Conservation (phyloP, 2,329 filamentous ascomycete genomes). For the Alternaria longipes region DNA sequence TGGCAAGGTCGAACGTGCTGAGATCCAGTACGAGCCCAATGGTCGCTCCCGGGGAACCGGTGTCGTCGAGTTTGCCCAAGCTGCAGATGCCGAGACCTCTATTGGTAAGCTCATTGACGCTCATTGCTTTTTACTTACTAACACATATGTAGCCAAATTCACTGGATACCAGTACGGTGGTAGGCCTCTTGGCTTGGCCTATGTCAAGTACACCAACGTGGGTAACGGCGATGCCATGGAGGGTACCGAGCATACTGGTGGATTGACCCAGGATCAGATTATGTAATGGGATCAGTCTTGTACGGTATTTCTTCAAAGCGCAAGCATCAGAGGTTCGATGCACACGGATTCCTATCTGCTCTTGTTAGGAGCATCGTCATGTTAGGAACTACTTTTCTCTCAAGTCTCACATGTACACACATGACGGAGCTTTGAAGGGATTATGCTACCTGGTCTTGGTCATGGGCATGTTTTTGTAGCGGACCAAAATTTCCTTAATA, state of each 20-base stretch:
- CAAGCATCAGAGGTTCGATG: constrained; percentile 12
- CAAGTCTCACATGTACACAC: constrained; percentile 25
- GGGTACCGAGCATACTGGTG: constrained; percentile 72
- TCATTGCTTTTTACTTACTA: constrained; percentile 24
- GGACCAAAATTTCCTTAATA: constrained; percentile 46
- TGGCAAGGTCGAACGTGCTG: constrained; percentile 96
- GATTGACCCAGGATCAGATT: constrained; percentile 96
- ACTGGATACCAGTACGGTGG: constrained; percentile 97
- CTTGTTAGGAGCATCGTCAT: constrained; percentile 20
- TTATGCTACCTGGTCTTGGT: constrained; percentile 21
- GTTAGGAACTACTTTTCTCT: constrained; percentile 26
- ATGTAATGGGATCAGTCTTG: constrained; percentile 67
- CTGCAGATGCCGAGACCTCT: constrained; percentile 87
- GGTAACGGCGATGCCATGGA: constrained; percentile 77
- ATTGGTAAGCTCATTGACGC: constrained; percentile 66
- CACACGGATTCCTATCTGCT: constrained; percentile 13
- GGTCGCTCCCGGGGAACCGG: constrained; percentile 94
- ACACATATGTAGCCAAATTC: constrained; percentile 75
- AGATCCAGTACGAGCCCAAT: constrained; percentile 98
- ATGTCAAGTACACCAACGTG: constrained; percentile 88
- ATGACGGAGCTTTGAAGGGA: constrained; percentile 28
- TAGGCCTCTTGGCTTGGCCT: constrained; percentile 89
- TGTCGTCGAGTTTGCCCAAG: constrained; percentile 90
- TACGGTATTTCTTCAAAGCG: constrained; percentile 11
- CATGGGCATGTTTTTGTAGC: constrained; percentile 22